phyloP scores from a whole-genome alignment of 768 basidiomycete genomes.

The Trametes coccinea region DNA sequence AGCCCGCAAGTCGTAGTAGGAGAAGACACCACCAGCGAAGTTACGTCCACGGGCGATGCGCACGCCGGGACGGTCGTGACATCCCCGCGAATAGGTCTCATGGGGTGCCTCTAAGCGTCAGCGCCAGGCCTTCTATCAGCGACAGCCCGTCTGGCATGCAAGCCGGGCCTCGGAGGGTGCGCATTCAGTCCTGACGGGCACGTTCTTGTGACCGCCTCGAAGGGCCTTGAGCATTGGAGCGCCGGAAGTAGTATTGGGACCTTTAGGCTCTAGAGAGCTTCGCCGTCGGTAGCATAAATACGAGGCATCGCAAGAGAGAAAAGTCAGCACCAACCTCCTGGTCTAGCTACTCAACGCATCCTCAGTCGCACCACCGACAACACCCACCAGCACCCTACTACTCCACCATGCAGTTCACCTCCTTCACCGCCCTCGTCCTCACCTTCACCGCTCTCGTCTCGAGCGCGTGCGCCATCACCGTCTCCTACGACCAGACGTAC shows the following conservation, averaged over 20 bases:
- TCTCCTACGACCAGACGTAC: conserved; percentile 41
- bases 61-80: conserved; percentile 8
- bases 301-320: not conserved
- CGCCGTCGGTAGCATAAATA: conserved; percentile 1
- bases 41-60: not conserved
- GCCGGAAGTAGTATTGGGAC: not conserved
- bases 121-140: not conserved
- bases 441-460: conserved; percentile 20
- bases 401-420: conserved; percentile 31
- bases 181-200: not conserved
- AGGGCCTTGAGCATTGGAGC: not conserved
- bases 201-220: not conserved
- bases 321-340: conserved; percentile 3
- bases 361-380: not conserved
- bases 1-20: too few species aligned
- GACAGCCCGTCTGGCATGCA: not conserved
- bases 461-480: conserved; percentile 26
- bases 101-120: not conserved
- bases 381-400: too few species aligned
- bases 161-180: conserved; percentile 4
- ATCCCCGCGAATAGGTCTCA: conserved; percentile 15
- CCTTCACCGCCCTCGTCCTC: conserved; percentile 23
- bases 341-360: conserved; percentile 3
- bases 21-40: too few species aligned
- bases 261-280: not conserved